Evolutionary conservation across 179 eudicot species (phyloP).

Genomic region (Silene noctiflora): DNA sequence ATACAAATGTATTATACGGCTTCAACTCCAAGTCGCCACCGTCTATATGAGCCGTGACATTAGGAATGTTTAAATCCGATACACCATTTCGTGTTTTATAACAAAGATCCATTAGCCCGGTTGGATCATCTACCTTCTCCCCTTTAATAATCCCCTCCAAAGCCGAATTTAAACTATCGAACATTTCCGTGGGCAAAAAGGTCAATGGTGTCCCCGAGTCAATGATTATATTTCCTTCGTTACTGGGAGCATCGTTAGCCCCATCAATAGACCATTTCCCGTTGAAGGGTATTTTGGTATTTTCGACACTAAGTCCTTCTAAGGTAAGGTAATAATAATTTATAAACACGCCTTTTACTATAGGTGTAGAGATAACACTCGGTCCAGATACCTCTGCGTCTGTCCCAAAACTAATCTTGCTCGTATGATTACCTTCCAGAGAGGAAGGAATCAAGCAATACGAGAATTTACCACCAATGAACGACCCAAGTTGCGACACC

Average conservation of each 20-base stretch:
- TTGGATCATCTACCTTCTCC: conserved; percentile 22
- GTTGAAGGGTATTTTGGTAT: conserved; percentile 9
- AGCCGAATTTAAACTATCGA: conserved; percentile 8
- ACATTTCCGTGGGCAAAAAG: conserved; percentile 25
- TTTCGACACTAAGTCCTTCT: conserved; percentile 32
- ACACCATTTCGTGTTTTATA: conserved; percentile 23
- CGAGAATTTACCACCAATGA: conserved; percentile 48
- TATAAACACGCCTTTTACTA: neutral
- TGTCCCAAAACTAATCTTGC: conserved; percentile 48
- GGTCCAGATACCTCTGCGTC: conserved; percentile 22
- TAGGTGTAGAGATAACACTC: conserved; percentile 41
- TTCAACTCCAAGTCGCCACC: conserved; percentile 36
- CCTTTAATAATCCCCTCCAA: conserved; percentile 22
- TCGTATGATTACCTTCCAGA: conserved; percentile 10
- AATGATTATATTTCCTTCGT: conserved; percentile 46
- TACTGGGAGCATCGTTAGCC: neutral
- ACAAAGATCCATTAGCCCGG: conserved; percentile 30
- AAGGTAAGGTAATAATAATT: conserved; percentile 45
- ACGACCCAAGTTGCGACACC: conserved; percentile 33
- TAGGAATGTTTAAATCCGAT: conserved; percentile 19
- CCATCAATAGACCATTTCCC: neutral
- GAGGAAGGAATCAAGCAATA: conserved; percentile 34
- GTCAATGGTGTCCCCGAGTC: conserved; percentile 59
- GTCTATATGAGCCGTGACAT: conserved; percentile 28
- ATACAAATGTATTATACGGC: conserved; percentile 25